Evolutionary conservation across 106 monocot genomes (phyloP), one percentile per base, ranked within the genome.

Genomic region (Xerophyta viscosa): DNA sequence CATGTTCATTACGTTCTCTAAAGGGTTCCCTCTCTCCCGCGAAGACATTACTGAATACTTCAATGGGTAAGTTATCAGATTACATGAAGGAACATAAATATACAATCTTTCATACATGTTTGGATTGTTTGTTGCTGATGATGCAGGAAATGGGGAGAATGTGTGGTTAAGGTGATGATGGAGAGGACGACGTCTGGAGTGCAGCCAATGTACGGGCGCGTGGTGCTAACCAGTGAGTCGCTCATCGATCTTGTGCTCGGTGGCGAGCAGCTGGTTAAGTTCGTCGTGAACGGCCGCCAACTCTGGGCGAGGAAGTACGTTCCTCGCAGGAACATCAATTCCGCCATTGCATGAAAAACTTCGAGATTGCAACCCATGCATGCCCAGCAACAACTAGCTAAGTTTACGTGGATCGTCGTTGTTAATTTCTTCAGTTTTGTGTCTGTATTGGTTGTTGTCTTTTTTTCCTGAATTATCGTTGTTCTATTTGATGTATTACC

Each of bases 131-230:
- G 9, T 24, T 6, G 2, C 27, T 26, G 3, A 4, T n/a, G 13
- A n/a, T 52, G 36, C 23, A 78, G 78, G 29, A 71, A 62, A 26
- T 72, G 72, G 78, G 78, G 78, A 6, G 52, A 78, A 2, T 78
- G 78, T 37, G 57, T 78, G 15, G 78, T 67, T 22, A 57, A 51
- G 27, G 72, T 78, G 39, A 58, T 72, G 72, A 68, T 78, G 67
- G 78, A 78, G 67, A 55, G 51, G 36, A 72, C 72, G 13, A 3
- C 44, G 0, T 2, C 17, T 0, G 71, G 58, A 6, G 36, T 31
- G 6, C 3, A 28, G 55, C 72, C 78, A 4, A 72, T 72, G 68
- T 78, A 78, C 24, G 78, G 78, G 4, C 25, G 78, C 58, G 60
- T 78, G 33, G 72, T 78, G 41, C 71, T 78, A 48, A 67, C 9